Percentiles rank a stretch among this genome's conserved stretches.
These are phyloP conservation scores for Calonectria pseudoreteaudii DNA, from an alignment of 2,329 filamentous ascomycete genomes.

Conservation along the genomic window DNA sequence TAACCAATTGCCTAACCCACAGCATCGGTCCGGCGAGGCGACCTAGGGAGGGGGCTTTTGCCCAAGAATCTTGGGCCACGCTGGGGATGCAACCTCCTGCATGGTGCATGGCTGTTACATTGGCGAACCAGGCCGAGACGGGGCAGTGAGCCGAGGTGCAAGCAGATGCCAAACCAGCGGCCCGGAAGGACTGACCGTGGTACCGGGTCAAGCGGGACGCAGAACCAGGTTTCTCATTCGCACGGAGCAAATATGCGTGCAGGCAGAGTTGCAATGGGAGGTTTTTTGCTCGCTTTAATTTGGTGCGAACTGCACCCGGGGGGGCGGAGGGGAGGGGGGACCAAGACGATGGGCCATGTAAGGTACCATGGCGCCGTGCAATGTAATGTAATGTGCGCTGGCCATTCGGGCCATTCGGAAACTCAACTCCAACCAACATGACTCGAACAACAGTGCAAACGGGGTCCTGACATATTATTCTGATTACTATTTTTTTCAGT, in stretches of 20 bases:
- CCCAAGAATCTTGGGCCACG: slow-evolving; percentile 12
- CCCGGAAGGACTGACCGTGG: slow-evolving; percentile 35
- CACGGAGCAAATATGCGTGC: slow-evolving; percentile 6
- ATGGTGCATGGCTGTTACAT: slow-evolving; percentile 33
- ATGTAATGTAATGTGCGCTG: not conserved
- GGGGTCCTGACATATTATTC: not conserved
- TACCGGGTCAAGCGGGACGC: slow-evolving; percentile 31
- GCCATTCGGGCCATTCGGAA: not conserved
- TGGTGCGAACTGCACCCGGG: not conserved
- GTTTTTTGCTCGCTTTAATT: not conserved
- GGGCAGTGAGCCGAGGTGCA: slow-evolving; percentile 27
- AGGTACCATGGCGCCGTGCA: not conserved
- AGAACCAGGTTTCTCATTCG: slow-evolving; percentile 17
- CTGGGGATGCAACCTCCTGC: slow-evolving; percentile 38
- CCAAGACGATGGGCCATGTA: not conserved
- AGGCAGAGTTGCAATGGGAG: slow-evolving; percentile 12
- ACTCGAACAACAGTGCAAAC: not conserved
- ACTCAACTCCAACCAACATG: not conserved
- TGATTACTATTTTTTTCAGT: not conserved
- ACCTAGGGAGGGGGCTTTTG: not conserved
- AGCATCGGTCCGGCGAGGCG: not conserved
- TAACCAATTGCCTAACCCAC: not conserved
- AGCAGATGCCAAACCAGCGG: slow-evolving; percentile 35
- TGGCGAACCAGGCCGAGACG: slow-evolving; percentile 19
- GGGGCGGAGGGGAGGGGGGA: not conserved